Conservation (phyloP, 768 basidiomycete genomes). For the Hypholoma fasciculare region DNA sequence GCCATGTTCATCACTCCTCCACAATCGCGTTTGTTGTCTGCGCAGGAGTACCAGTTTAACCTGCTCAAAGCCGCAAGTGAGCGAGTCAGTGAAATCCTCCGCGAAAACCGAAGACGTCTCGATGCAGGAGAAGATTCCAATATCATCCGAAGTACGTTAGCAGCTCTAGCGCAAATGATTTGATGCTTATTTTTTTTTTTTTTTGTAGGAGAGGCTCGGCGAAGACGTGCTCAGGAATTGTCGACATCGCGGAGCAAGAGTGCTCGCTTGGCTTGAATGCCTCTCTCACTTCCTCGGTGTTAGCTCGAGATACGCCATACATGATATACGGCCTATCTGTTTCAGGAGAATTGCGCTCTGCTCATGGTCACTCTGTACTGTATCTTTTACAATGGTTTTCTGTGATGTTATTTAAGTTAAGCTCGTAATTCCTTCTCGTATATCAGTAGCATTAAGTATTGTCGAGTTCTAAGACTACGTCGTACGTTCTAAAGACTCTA, state of each 20-base stretch:
- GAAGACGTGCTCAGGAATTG: constrained; percentile 19
- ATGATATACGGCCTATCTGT: no score
- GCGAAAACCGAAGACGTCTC: constrained; percentile 20
- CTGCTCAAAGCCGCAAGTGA: constrained; percentile 19
- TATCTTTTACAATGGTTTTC: no score
- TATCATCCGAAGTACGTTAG: constrained; percentile 15
- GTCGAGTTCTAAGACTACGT: no score
- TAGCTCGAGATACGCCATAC: neutral
- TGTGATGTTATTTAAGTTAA: no score
- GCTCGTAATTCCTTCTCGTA: no score
- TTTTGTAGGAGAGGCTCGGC: constrained; percentile 17
- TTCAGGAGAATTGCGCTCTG: no score
- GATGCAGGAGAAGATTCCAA: constrained; percentile 21
- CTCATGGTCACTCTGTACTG: no score
- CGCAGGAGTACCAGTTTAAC: constrained; percentile 1
- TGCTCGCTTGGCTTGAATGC: neutral
- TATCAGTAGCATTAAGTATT: no score
- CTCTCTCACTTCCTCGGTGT: neutral
- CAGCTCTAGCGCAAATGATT: neutral
- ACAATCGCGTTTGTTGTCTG: constrained; percentile 1
- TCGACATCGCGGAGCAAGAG: constrained; percentile 7
- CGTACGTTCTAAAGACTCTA: no score
- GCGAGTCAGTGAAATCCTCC: constrained; percentile 22
- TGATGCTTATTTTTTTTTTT: neutral
- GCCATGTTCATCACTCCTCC: constrained; percentile 11